Base-by-base conservation (phyloP, 148 eudicot genomes). In the Rhododendron vialii region DNA sequence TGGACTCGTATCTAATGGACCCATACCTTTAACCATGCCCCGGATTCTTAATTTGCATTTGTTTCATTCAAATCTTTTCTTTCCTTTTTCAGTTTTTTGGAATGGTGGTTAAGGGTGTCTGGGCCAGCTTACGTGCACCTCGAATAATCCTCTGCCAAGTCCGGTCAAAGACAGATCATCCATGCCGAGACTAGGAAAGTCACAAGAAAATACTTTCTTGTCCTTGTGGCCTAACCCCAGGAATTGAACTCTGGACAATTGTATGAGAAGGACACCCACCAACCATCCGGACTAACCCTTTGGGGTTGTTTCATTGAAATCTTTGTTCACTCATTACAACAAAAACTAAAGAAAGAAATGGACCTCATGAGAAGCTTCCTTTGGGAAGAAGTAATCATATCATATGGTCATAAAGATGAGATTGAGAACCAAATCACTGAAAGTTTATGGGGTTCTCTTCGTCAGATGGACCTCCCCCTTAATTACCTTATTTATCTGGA, bases 71-170 rank as follows among this genome's bases (percentile, higher is more conserved):
- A 26, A 10, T 61, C 2, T 61, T 22, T 51, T 55, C 61, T 17
- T 55, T 55, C 2, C 28, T 26, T 65, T 22, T 41, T 41, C 1
- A 41, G 8, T 41, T 41, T 41, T 22, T 59, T 20, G 9, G n/a
- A 0, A 59, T 1, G 65, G 2, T 0, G 4, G n/a, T 20, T 1
- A 59, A 5, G 0, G n/a, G 1, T 57, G 0, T 57, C n/a, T 0
- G 5, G 65, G 0, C 10, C 7, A 22, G 10, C 26, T 59, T 59
- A 59, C 0, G 9, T 59, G 26, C 2, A 22, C 3, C 26, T 59
- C 6, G 10, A 20, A 3, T 59, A 59, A 59, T 59, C 26, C 0
- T 1, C 2, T 59, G 7, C 26, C 2, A 1, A 22, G 8, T 59
- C 10, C 1, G 9, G 26, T 20, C 9, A 59, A 22, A 59, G 26